These are phyloP conservation scores for Telopea speciosissima DNA, from an alignment of 177 flowering plant genomes.

Conservation along the genomic window DNA sequence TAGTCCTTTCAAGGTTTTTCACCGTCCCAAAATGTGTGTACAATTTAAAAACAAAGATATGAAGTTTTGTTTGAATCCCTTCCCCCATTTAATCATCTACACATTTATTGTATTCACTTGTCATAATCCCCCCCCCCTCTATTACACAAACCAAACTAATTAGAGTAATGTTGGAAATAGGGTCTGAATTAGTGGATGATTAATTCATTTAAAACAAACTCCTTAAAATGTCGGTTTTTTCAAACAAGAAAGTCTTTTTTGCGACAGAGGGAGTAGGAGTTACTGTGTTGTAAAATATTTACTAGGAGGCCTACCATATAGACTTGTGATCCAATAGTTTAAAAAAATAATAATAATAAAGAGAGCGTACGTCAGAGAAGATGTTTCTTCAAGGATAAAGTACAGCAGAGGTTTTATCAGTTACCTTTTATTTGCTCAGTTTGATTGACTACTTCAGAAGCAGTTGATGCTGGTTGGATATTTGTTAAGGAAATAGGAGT, in stretches of 20 bases:
- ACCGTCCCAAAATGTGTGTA: too few species aligned
- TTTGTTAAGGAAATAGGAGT: constrained; percentile 61
- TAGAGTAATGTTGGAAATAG: neutral
- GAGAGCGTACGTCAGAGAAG: neutral
- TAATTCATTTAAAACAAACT: too few species aligned
- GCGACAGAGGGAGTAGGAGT: neutral
- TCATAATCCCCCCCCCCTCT: too few species aligned
- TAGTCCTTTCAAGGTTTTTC: too few species aligned
- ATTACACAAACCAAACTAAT: neutral
- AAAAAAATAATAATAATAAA: too few species aligned
- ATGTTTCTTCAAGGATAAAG: neutral
- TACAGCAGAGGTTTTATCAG: neutral
- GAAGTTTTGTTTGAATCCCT: too few species aligned
- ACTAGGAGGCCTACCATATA: neutral
- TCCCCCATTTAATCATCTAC: too few species aligned
- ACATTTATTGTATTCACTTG: too few species aligned
- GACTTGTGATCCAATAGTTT: neutral
- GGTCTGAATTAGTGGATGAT: neutral
- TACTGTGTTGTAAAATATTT: too few species aligned
- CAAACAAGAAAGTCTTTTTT: too few species aligned
- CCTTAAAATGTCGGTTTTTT: too few species aligned
- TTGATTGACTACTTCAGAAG: constrained; percentile 28
- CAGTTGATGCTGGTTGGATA: constrained; percentile 27
- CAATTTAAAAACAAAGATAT: too few species aligned
- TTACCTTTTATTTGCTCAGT: constrained; percentile 52